Conservation (phyloP, 139 green algal genomes). For the Zygnema cylindricum region DNA sequence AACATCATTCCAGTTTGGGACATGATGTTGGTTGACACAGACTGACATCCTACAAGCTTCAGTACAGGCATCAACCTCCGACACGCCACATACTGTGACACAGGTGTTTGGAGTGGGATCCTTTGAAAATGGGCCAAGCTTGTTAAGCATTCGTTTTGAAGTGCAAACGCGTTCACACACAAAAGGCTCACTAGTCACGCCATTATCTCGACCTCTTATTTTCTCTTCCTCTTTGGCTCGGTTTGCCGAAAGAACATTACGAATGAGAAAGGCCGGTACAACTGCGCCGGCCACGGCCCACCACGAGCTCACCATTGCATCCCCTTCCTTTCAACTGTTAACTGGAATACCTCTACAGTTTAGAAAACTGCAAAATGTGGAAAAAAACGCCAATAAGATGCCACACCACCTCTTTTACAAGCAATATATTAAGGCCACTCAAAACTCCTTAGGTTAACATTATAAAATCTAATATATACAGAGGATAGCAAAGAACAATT, state of each 20-base stretch:
- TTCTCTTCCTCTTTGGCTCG: background rate
- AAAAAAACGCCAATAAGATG: too few species aligned
- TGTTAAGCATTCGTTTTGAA: constrained; percentile 78
- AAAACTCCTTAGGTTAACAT: too few species aligned
- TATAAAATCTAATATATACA: too few species aligned
- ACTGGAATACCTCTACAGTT: too few species aligned
- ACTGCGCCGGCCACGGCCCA: background rate
- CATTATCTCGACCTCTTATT: background rate
- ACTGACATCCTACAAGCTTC: constrained; percentile 87
- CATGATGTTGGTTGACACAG: constrained; percentile 86
- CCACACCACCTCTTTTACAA: too few species aligned
- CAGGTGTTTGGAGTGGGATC: constrained; percentile 86
- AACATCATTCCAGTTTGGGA: constrained; percentile 93
- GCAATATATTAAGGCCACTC: too few species aligned
- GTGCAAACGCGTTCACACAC: constrained; percentile 95
- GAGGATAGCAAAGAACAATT: too few species aligned
- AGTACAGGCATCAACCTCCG: constrained; percentile 84
- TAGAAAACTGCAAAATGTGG: too few species aligned
- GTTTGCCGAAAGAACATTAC: background rate
- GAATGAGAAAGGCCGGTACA: constrained; percentile 1
- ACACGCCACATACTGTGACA: constrained; percentile 92
- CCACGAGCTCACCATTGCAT: constrained; percentile 12
- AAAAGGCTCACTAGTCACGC: constrained; percentile 66
- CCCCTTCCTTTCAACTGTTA: too few species aligned
- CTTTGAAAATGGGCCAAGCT: constrained; percentile 75